Percentiles rank a stretch among this genome's conserved stretches.
These are phyloP conservation scores for Alternaria consortialis DNA, from an alignment of 2,329 filamentous ascomycete genomes.

Conservation along the genomic window DNA sequence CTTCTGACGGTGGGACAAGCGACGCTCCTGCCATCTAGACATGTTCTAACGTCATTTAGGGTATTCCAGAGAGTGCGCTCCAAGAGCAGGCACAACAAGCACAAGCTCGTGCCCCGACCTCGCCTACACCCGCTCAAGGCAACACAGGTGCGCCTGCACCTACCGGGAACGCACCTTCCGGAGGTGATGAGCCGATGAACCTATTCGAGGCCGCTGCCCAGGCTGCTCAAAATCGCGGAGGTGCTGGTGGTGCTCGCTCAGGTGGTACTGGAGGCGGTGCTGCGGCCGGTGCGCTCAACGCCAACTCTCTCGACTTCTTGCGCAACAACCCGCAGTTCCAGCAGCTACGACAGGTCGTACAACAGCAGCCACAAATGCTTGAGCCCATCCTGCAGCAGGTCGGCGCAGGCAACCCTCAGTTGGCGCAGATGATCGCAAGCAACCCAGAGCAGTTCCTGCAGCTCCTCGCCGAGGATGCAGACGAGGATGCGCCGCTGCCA, in stretches of 20 bases:
- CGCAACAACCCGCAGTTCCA: constrained; percentile 97
- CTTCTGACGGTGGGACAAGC: constrained; percentile 75
- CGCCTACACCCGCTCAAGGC: constrained; percentile 51
- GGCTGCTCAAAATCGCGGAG: constrained; percentile 64
- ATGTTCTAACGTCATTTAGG: constrained; percentile 62
- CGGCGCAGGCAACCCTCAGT: constrained; percentile 90
- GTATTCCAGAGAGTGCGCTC: constrained; percentile 86
- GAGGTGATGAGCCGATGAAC: constrained; percentile 76
- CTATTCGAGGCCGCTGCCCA: constrained; percentile 93
- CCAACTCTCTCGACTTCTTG: constrained; percentile 89
- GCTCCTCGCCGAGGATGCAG: constrained; percentile 85
- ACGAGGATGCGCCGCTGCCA: constrained; percentile 83
- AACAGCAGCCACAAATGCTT: constrained; percentile 97
- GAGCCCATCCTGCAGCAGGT: constrained; percentile 98
- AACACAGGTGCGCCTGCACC: constrained; percentile 24
- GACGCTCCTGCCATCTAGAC: constrained; percentile 7
- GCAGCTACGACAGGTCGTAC: constrained; percentile 94
- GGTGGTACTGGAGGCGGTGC: constrained; percentile 62
- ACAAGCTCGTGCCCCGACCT: constrained; percentile 53
- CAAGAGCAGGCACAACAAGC: constrained; percentile 65
- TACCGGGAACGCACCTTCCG: constrained; percentile 58
- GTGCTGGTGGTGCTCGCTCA: constrained; percentile 54
- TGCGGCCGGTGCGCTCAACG: constrained; percentile 60
- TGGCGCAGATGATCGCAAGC: constrained; percentile 89
- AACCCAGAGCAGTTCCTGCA: constrained; percentile 94